phyloP scores from a whole-genome alignment of 306 rosid genomes.

The Castanospermum australe region DNA sequence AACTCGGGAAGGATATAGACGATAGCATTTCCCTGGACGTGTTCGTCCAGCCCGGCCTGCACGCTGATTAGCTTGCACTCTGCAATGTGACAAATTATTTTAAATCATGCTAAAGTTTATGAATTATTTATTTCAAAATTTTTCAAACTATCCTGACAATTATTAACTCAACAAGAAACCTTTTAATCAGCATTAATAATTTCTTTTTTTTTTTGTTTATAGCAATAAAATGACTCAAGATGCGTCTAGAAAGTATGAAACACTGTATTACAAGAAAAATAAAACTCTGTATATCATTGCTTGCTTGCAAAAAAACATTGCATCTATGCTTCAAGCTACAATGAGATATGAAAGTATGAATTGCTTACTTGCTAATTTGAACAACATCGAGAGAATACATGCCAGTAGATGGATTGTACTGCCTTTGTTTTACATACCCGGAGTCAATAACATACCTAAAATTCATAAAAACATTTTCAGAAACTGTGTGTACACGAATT shows the following conservation, averaged over 20 bases:
- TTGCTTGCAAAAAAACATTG: background rate
- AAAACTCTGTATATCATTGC: background rate
- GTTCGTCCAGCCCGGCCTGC: constrained; percentile 99
- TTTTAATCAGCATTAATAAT: background rate
- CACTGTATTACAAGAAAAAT: background rate
- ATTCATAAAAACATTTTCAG: constrained; percentile 26
- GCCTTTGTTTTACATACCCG: constrained; percentile 97
- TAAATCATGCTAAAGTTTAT: background rate
- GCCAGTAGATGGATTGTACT: constrained; percentile 91
- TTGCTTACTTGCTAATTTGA: constrained; percentile 94
- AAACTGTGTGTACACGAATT: constrained; percentile 8
- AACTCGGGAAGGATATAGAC: constrained; percentile 67
- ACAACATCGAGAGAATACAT: constrained; percentile 96
- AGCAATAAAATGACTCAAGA: background rate
- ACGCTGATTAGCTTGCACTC: constrained; percentile 97
- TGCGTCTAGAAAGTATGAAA: background rate
- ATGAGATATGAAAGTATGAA: constrained; percentile 6
- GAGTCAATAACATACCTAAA: constrained; percentile 90
- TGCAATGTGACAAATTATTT: constrained; percentile 38
- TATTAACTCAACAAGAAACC: constrained; percentile 14
- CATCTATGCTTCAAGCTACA: constrained; percentile 14
- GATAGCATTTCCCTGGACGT: constrained; percentile 93
- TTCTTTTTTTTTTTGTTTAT: background rate
- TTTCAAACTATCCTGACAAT: background rate
- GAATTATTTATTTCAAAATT: background rate